Percentiles rank a stretch among this genome's conserved stretches.
phyloP scores from a whole-genome alignment of 305 asterid genomes.

The Fraxinus ornus region DNA sequence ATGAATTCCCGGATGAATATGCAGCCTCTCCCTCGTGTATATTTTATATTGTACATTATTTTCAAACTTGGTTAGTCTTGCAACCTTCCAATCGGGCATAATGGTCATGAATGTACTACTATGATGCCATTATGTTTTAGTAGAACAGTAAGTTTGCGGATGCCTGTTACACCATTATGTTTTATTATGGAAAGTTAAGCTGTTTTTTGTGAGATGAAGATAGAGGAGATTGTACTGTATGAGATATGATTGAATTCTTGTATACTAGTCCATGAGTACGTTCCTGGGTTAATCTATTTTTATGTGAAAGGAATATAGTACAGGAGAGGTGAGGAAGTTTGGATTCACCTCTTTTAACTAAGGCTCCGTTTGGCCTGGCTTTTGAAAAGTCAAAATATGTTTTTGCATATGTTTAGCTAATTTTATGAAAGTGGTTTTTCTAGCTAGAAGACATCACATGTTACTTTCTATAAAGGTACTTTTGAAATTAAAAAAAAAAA shows the following conservation, averaged over 20 bases:
- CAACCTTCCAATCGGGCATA: neutral
- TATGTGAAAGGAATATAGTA: neutral
- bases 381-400: no score
- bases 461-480: no score
- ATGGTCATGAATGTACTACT: neutral
- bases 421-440: no score
- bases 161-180: neutral
- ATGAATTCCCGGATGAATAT: neutral
- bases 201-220: neutral
- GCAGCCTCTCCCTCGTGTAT: neutral
- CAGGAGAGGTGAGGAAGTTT: neutral
- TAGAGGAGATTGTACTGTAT: neutral
- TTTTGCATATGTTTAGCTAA: no score
- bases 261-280: neutral
- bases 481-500: no score
- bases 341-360: neutral
- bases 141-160: neutral
- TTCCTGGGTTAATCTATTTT: neutral
- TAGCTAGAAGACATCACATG: no score
- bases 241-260: neutral
- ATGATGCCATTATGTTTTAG: neutral
- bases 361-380: no score
- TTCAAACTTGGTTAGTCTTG: neutral
- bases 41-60: neutral
- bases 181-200: neutral